Base-by-base conservation (phyloP, 1,284 basidiomycete genomes). In the Papiliotrema laurentii region DNA sequence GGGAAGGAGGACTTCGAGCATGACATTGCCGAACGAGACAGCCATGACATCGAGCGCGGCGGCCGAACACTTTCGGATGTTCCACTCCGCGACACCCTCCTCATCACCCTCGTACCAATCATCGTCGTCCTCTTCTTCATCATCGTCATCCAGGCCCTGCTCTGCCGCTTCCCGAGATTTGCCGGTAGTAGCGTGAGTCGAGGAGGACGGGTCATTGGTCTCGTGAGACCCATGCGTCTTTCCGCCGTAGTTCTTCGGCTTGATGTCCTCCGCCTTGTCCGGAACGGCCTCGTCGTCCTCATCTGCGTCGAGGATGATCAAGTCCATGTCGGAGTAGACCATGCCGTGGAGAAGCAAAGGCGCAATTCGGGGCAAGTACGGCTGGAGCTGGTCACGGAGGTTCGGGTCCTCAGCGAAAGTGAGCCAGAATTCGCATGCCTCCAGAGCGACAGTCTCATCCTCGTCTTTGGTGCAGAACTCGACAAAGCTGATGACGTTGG, bases 361-460 rank as follows among this genome's bases (percentile, higher is more conserved):
- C 0, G 89, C 91, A 39, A 99, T 87, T 61, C 87, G 87, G 35
- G 79, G 81, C 9, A 99, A 79, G 56, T 93, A 83, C 0, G 91
- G 92, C 48, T 84, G 84, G 26, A 99, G 79, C 71, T 87, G 89
- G 14, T 84, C 82, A 16, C 84, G 83, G 24, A 98, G 80, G 43
- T 89, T 85, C 14, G 84, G 83, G 66, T 97, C 91, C 72, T 99
- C 96, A 16, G 96, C 92, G 67, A 99, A 98, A 1, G 94, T 97
- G 56, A 99, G 81, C 96, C 96, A 98, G 75, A 99, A 98, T 78
- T 99, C 96, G 80, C 92, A 97, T 13, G 96, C 96, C 76, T 97
- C 93, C 36, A 97, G 79, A 4, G 92, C 91, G 46, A 97, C 91
- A 50, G 84, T 84, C 76, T 96, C 91, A 72, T 97, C 89, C 75